Conservation (phyloP, 2,329 filamentous ascomycete genomes). For the Aspergillus neoniger region DNA sequence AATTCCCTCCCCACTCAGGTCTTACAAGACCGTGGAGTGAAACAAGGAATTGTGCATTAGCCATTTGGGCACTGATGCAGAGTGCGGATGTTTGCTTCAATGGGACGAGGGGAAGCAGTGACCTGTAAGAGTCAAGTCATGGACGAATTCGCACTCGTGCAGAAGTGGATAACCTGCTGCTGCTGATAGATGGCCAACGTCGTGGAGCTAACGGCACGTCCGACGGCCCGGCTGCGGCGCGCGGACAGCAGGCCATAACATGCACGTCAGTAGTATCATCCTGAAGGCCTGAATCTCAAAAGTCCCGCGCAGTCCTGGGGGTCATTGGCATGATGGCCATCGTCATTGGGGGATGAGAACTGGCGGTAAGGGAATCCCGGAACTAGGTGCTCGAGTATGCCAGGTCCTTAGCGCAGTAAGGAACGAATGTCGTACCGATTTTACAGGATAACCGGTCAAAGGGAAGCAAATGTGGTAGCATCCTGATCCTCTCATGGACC, state of each 20-base stretch:
- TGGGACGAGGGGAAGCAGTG: slow-evolving; percentile 9
- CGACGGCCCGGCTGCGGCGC: slow-evolving; percentile 28
- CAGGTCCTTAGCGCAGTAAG: slow-evolving; percentile 17
- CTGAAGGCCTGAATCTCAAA: slow-evolving; percentile 18
- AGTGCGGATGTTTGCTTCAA: slow-evolving; percentile 12
- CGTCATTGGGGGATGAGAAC: slow-evolving; percentile 28
- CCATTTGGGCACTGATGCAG: slow-evolving; percentile 28
- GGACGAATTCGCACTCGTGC: slow-evolving; percentile 24
- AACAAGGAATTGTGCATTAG: slow-evolving; percentile 11
- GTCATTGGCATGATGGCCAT: slow-evolving; percentile 22
- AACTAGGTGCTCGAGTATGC: slow-evolving; percentile 9
- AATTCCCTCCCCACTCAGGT: slow-evolving; percentile 2
- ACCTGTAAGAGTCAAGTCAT: slow-evolving; percentile 10
- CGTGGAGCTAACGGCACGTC: slow-evolving; percentile 27
- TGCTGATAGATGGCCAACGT: slow-evolving; percentile 15
- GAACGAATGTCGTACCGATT: slow-evolving; percentile 12
- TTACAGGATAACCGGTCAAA: slow-evolving; percentile 17
- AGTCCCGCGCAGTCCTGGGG: slow-evolving; percentile 10
- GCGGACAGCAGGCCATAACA: slow-evolving; percentile 26
- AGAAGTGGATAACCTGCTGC: slow-evolving; percentile 23
- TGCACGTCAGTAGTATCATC: slow-evolving; percentile 22
- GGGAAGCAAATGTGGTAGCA: slow-evolving; percentile 6
- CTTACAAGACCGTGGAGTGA: slow-evolving; percentile 6
- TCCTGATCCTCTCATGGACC: slow-evolving; percentile 5
- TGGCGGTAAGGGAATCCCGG: slow-evolving; percentile 24